Conservation (phyloP, 2,329 filamentous ascomycete species). For the Stagonosporopsis chrysanthemi region DNA sequence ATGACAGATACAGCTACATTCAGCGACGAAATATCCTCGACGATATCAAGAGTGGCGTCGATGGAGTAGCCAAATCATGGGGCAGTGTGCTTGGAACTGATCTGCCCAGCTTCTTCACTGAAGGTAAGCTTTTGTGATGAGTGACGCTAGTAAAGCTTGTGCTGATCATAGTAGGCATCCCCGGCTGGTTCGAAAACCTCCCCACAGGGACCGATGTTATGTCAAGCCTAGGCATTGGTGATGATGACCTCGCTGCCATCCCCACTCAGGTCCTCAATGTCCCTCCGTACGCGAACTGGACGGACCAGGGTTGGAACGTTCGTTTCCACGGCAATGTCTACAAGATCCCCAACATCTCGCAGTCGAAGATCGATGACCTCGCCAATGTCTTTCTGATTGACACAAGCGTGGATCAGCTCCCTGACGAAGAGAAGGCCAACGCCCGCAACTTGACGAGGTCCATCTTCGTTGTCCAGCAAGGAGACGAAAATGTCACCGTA, state of each 20-base stretch:
- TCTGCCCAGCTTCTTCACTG: constrained; percentile 48
- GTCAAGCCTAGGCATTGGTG: constrained; percentile 67
- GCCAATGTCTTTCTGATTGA: constrained; percentile 75
- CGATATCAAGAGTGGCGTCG: constrained; percentile 43
- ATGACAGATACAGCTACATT: constrained; percentile 41
- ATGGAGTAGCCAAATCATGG: constrained; percentile 40
- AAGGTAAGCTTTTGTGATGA: constrained; percentile 32
- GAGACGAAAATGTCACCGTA: constrained; percentile 68
- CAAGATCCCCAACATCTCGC: constrained; percentile 74
- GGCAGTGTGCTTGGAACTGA: constrained; percentile 46
- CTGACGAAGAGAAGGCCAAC: constrained; percentile 66
- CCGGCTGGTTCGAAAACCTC: constrained; percentile 70
- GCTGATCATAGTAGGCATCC: constrained; percentile 56
- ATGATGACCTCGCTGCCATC: constrained; percentile 65
- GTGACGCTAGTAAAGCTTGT: constrained; percentile 27
- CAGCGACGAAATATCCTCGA: constrained; percentile 43
- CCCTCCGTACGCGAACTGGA: constrained; percentile 76
- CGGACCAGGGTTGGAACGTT: constrained; percentile 77
- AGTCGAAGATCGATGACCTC: constrained; percentile 70
- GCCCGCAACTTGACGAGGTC: constrained; percentile 75
- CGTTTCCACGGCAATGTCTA: constrained; percentile 82
- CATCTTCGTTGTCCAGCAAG: constrained; percentile 80
- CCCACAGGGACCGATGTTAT: constrained; percentile 68
- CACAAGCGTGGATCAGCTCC: constrained; percentile 66
- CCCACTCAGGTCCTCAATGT: constrained; percentile 77